Evolutionary conservation across 2,329 filamentous ascomycete species (phyloP).

Genomic region (Paracamarosporium sp.): DNA sequence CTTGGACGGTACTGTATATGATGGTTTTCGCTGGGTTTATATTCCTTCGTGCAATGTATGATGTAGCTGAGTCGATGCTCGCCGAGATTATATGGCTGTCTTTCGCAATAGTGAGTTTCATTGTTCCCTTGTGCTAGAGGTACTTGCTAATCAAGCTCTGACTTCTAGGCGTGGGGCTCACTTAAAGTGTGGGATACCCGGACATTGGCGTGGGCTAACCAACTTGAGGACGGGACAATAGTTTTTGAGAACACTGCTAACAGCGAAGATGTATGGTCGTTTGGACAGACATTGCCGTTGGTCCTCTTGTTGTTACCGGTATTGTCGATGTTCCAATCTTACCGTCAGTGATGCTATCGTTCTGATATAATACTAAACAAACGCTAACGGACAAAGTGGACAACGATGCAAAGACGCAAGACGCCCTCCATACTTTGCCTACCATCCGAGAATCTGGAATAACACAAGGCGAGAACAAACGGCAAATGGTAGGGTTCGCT

Average conservation of each 20-base stretch:
- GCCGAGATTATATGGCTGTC: slow-evolving; percentile 30
- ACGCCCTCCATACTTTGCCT: not conserved
- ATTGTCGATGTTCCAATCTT: slow-evolving; percentile 30
- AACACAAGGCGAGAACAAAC: not conserved
- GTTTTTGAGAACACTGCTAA: slow-evolving; percentile 17
- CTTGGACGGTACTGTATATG: slow-evolving; percentile 19
- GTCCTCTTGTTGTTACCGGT: slow-evolving; percentile 29
- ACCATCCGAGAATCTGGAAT: not conserved
- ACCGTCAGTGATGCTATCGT: slow-evolving; percentile 7
- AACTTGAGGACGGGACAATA: slow-evolving; percentile 10
- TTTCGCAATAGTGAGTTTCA: slow-evolving; percentile 21
- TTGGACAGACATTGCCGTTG: slow-evolving; percentile 34
- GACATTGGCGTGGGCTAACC: slow-evolving; percentile 12
- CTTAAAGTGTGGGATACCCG: slow-evolving; percentile 33
- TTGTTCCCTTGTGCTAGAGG: not conserved
- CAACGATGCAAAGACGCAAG: slow-evolving; percentile 26
- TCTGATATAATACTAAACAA: not conserved
- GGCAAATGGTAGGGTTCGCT: not conserved
- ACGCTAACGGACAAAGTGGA: slow-evolving; percentile 15
- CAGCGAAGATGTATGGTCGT: slow-evolving; percentile 30
- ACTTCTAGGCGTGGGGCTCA: slow-evolving; percentile 25
- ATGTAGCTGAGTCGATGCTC: slow-evolving; percentile 29
- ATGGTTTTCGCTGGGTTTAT: slow-evolving; percentile 17
- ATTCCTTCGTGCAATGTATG: slow-evolving; percentile 17
- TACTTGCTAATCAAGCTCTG: not conserved